Base-by-base conservation (phyloP, 1,139 yeast species). In the Protomyces arabidopsidicola region DNA sequence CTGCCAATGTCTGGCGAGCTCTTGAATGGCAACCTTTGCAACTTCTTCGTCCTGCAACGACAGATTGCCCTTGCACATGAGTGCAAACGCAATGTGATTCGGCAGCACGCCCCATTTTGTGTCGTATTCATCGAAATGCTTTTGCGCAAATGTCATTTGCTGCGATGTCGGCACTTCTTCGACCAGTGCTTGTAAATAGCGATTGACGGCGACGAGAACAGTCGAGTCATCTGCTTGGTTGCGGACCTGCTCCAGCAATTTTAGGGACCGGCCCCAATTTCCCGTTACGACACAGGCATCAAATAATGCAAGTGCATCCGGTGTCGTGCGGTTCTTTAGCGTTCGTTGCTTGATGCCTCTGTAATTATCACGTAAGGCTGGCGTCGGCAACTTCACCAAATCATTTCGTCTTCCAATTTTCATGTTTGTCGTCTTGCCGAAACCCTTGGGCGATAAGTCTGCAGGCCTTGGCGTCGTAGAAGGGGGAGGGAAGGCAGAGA, bases 231-330 rank as follows among this genome's bases (percentile, higher is more conserved):
- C 65, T n/a, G 80, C 75, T 48, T 81, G 76, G 20, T 38, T 12
- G 6, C 56, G 36, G 9, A 57, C 55, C 24, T 45, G 60, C 35
- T 45, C 12, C 48, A 63, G 0, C n/a, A 63, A 22, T 6, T 35
- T 45, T n/a, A 42, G 52, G 8, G 97, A 96, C 69, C 97, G 79
- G 39, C 81, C 82, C 69, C 82, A 83, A 71, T 88, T 88, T 63
- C 81, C 82, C 39, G 88, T 81, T 55, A 84, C 82, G 48, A 91
- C 73, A 69, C 95, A 86, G 0, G 96, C 96, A 71, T 90, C 96
- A 50, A 90, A 77, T 42, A 90, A 57, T 18, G 70, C 65, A 4
- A 63, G 39, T 9, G 60, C 60, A 31, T 63, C 65, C 18, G 22
- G 35, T 5, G 42, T 60, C 14, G 45, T 34, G 22, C 58, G 53